Percentiles rank a stretch among this genome's conserved stretches.
Conservation (phyloP, 1,139 yeast genomes). For the Saccharomyces pastorianus region DNA sequence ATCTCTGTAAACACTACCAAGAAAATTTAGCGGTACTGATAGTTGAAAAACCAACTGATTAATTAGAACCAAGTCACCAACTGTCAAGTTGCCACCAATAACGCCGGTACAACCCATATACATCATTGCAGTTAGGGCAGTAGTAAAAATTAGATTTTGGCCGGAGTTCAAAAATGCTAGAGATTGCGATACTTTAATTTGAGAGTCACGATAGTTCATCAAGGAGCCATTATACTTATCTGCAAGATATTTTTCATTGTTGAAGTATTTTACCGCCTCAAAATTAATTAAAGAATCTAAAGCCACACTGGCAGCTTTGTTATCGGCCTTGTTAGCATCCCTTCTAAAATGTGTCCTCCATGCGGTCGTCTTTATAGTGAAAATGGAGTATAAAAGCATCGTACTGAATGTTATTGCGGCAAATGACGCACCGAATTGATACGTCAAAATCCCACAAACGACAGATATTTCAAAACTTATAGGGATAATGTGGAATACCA, state of each 20-base stretch:
- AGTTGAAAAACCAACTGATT: conserved; percentile 94
- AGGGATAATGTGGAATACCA: conserved; percentile 95
- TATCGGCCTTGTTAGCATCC: conserved; percentile 88
- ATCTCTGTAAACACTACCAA: conserved; percentile 93
- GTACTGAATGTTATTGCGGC: conserved; percentile 86
- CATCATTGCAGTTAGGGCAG: conserved; percentile 95
- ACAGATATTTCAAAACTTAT: conserved; percentile 83
- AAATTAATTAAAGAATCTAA: conserved; percentile 88
- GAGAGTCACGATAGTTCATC: conserved; percentile 66
- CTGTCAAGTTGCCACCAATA: conserved; percentile 69
- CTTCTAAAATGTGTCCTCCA: conserved; percentile 94
- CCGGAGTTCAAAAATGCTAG: conserved; percentile 86
- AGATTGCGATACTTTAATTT: conserved; percentile 86
- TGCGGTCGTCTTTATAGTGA: conserved; percentile 86
- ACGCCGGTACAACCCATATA: conserved; percentile 97
- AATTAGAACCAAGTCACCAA: conserved; percentile 92
- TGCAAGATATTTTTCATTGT: conserved; percentile 76
- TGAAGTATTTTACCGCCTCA: conserved; percentile 91
- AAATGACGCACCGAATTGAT: conserved; percentile 81
- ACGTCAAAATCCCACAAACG: conserved; percentile 88
- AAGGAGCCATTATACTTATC: conserved; percentile 74
- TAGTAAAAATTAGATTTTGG: conserved; percentile 82
- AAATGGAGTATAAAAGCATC: conserved; percentile 76
- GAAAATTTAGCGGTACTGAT: conserved; percentile 85
- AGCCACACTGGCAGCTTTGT: conserved; percentile 89